Evolutionary conservation across 768 basidiomycete genomes (phyloP).

Genomic region (Agaricus subrufescens): DNA sequence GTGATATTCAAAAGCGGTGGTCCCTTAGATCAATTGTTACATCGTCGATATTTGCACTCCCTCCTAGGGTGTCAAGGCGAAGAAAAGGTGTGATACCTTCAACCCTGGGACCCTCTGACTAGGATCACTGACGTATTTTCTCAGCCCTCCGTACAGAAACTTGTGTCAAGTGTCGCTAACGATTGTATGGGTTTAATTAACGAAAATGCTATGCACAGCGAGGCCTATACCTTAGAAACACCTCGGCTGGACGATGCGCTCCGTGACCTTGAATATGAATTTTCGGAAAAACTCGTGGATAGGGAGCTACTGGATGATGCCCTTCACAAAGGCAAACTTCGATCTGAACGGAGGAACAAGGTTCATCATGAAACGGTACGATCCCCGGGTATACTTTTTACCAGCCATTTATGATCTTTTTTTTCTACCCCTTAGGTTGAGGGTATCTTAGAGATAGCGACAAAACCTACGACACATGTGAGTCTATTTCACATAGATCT

Average conservation of each 20-base stretch:
- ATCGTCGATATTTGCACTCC: conserved; percentile 53
- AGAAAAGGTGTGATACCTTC: conserved; percentile 60
- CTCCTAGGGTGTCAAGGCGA: conserved; percentile 78
- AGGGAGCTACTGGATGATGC: conserved; percentile 39
- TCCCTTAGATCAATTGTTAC: conserved; percentile 48
- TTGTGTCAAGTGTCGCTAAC: conserved; percentile 55
- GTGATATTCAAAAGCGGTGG: conserved; percentile 1
- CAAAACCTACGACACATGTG: conserved; percentile 67
- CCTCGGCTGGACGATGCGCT: conserved; percentile 46
- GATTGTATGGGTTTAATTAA: conserved; percentile 57
- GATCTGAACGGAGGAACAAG: conserved; percentile 39
- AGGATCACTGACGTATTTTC: not conserved
- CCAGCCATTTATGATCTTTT: conserved; percentile 10
- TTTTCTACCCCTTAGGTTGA: conserved; percentile 37
- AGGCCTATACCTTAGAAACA: conserved; percentile 48
- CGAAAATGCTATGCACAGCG: conserved; percentile 63
- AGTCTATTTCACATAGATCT: conserved; percentile 20
- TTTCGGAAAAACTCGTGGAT: conserved; percentile 40
- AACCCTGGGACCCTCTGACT: not conserved
- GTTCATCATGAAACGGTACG: conserved; percentile 48
- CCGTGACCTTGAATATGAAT: conserved; percentile 43
- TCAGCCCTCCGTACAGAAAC: conserved; percentile 74
- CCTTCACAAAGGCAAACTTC: conserved; percentile 32
- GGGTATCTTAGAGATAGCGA: conserved; percentile 57
- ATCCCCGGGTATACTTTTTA: not conserved